phyloP scores from a whole-genome alignment of 306 rosid genomes.

The Cicer pinnatifidum region DNA sequence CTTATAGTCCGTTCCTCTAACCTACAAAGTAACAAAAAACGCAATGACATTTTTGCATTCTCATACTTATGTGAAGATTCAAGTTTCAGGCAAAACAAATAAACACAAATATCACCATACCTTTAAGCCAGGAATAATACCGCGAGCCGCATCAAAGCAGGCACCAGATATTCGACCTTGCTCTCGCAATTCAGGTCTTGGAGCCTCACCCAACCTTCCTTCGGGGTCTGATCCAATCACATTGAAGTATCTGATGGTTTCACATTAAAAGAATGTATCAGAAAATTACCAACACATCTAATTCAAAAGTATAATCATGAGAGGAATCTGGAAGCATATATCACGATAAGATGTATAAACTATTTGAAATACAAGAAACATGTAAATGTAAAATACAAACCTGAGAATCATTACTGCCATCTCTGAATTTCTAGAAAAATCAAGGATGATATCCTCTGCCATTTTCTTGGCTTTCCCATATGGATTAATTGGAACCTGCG shows the following conservation, averaged over 20 bases:
- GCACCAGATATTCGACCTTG: slow-evolving; percentile 99
- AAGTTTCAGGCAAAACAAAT: not conserved
- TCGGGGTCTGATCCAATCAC: slow-evolving; percentile 98
- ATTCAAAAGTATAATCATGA: slow-evolving; percentile 18
- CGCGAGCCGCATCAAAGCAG: slow-evolving; percentile 97
- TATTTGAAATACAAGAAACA: not conserved
- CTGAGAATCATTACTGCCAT: slow-evolving; percentile 96
- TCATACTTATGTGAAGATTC: too few relatives aligned
- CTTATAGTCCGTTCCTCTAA: slow-evolving; percentile 81
- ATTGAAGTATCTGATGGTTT: slow-evolving; percentile 75
- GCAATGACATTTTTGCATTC: not conserved
- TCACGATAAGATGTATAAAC: not conserved
- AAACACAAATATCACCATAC: slow-evolving; percentile 48
- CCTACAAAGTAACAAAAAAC: slow-evolving; percentile 55
- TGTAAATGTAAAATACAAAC: slow-evolving; percentile 51
- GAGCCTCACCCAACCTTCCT: slow-evolving; percentile 98
- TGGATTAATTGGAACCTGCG: slow-evolving; percentile 92
- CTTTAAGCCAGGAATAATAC: slow-evolving; percentile 81
- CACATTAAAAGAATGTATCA: not conserved
- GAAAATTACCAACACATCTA: slow-evolving; percentile 1
- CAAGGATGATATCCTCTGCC: slow-evolving; percentile 94
- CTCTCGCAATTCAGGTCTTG: slow-evolving; percentile 94
- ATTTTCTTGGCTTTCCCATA: slow-evolving; percentile 98
- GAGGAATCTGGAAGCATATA: not conserved
- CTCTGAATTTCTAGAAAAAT: slow-evolving; percentile 82